A percentile compares a stretch with the other conserved stretches of the same genome.
Conservation (phyloP, 768 basidiomycete genomes). For the Paxillus ammoniavirescens region DNA sequence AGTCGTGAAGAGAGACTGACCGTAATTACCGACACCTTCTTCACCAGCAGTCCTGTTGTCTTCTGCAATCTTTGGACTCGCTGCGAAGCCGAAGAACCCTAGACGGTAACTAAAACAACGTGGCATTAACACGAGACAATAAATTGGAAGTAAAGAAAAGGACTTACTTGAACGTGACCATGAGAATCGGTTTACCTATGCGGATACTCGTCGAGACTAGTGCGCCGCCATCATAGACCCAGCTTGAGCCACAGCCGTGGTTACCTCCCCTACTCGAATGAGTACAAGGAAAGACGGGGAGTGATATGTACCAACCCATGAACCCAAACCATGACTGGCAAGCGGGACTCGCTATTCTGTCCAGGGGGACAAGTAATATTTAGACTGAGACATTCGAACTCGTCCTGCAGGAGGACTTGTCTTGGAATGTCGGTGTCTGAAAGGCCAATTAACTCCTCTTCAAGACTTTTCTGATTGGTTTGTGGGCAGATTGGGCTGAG, state of each 20-base stretch:
- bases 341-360: conserved; percentile 45
- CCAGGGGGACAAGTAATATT: conserved; percentile 76
- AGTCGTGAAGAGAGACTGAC: conserved; percentile 34
- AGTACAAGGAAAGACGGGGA: conserved; percentile 15
- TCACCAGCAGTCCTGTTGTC: conserved; percentile 67
- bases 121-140: conserved; percentile 6
- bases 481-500: conserved; percentile 77
- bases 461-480: conserved; percentile 43
- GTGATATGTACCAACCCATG: conserved; percentile 58
- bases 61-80: conserved; percentile 59
- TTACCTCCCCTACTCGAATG: conserved; percentile 57
- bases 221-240: conserved; percentile 74
- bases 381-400: conserved; percentile 78
- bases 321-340: conserved; percentile 86
- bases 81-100: conserved; percentile 77
- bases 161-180: conserved; percentile 76
- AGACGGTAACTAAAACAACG: conserved; percentile 59
- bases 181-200: conserved; percentile 61
- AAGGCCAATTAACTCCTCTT: conserved; percentile 64
- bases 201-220: conserved; percentile 67
- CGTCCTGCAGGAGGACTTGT: conserved; percentile 60
- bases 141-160: conserved; percentile 14
- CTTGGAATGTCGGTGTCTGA: conserved; percentile 49
- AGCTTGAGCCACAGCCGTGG: conserved; percentile 70
- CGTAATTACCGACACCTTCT: conserved; percentile 76